These are phyloP conservation scores for Myriosclerotinia duriaeana DNA, from an alignment of 2,329 filamentous ascomycete genomes.

Conservation along the genomic window DNA sequence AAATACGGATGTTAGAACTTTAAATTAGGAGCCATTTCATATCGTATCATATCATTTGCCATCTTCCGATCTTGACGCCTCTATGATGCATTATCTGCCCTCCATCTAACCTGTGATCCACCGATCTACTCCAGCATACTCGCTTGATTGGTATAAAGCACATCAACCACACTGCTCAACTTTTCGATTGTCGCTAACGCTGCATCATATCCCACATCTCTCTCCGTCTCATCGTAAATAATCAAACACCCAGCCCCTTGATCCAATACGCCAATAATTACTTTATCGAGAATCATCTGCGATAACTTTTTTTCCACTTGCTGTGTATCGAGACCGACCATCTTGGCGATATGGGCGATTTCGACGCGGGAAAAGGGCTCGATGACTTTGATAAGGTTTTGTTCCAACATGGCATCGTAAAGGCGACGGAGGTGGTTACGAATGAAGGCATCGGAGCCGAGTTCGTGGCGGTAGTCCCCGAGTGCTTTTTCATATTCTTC, in stretches of 20 bases:
- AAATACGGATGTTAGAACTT: no score
- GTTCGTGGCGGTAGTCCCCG: conserved; percentile 85
- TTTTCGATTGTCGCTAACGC: conserved; percentile 95
- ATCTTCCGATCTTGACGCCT: conserved; percentile 29
- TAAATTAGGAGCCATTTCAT: conserved; percentile 12
- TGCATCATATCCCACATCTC: conserved; percentile 91
- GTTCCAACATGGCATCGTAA: conserved; percentile 98
- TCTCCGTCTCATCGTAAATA: conserved; percentile 91
- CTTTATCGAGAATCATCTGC: conserved; percentile 99
- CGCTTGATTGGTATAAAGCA: conserved; percentile 96
- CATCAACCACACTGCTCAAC: conserved; percentile 94
- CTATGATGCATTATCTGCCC: conserved; percentile 29
- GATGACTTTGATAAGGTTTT: conserved; percentile 99
- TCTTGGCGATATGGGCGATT: conserved; percentile 94
- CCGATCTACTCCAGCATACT: conserved; percentile 77
- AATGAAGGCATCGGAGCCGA: conserved; percentile 93
- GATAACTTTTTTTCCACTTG: conserved; percentile 98
- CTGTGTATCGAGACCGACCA: conserved; percentile 92
- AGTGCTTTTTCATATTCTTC: conserved; percentile 97
- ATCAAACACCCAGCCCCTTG: conserved; percentile 97
- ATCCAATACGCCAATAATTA: conserved; percentile 95
- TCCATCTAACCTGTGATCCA: conserved; percentile 14
- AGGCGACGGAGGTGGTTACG: conserved; percentile 92
- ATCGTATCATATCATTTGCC: conserved; percentile 15
- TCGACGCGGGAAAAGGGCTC: conserved; percentile 97